Evolutionary conservation across 441 rosid genomes (phyloP).

Genomic region (Jatropha multifida): DNA sequence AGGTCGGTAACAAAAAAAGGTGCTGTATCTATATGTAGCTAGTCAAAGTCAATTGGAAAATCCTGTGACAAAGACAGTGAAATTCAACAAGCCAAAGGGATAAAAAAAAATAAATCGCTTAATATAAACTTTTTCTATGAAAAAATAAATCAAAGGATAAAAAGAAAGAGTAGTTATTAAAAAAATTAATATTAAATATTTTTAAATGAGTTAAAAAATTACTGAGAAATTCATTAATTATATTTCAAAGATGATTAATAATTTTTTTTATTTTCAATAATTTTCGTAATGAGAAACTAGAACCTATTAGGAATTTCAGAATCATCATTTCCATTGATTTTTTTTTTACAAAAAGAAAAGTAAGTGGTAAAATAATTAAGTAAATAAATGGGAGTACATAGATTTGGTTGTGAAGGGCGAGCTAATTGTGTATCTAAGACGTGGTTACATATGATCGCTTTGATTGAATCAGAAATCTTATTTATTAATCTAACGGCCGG

Average conservation of each 20-base stretch:
- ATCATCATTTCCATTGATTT: too few relatives aligned
- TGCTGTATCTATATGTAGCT: too few relatives aligned
- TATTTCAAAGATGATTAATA: too few relatives aligned
- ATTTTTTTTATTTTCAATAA: too few relatives aligned
- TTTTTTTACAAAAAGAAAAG: too few relatives aligned
- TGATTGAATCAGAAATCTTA: constrained; percentile 11
- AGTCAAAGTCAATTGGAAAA: constrained; percentile 5
- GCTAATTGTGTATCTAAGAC: constrained; percentile 20
- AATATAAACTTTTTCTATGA: background rate
- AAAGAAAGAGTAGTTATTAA: too few relatives aligned
- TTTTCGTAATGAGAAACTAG: too few relatives aligned
- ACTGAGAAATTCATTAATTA: too few relatives aligned
- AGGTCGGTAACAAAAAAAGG: background rate
- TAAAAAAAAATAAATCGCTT: background rate
- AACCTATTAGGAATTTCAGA: too few relatives aligned
- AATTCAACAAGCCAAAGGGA: constrained; percentile 1
- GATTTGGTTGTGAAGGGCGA: constrained; percentile 5
- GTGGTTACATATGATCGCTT: constrained; percentile 16
- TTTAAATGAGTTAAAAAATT: too few relatives aligned
- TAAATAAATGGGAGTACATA: background rate
- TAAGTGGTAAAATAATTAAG: background rate
- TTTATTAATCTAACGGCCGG: constrained; percentile 32
- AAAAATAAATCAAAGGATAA: background rate
- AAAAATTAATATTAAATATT: too few relatives aligned
- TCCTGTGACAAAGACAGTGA: constrained; percentile 23